Evolutionary conservation across 176 grass and related monocot species (phyloP).

Genomic region (Aegilops speltoides): DNA sequence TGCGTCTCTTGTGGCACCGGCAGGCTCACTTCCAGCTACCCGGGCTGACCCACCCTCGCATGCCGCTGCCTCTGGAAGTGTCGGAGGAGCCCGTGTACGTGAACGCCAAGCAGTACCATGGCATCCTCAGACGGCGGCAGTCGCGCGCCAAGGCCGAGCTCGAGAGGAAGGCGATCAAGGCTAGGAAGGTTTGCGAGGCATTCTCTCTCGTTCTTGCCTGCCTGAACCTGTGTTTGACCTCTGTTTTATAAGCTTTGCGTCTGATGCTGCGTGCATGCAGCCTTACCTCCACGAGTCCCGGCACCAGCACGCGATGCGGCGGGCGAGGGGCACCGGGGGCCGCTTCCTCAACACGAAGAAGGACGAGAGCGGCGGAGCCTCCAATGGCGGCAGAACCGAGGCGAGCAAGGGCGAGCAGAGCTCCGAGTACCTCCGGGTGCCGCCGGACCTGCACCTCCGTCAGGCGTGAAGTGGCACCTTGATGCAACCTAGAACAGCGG

Average conservation of each 20-base stretch:
- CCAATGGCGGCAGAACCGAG: conserved; percentile 22
- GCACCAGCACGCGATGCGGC: conserved; percentile 74
- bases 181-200: conserved; percentile 62
- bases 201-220: not conserved
- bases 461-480: conserved; percentile 30
- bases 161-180: conserved; percentile 73
- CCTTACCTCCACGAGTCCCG: conserved; percentile 88
- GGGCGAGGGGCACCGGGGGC: conserved; percentile 75
- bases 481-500: conserved; percentile 43
- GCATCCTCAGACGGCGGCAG: conserved; percentile 81
- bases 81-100: conserved; percentile 96
- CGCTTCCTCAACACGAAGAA: conserved; percentile 90
- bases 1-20: conserved; percentile 11
- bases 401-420: conserved; percentile 36
- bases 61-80: conserved; percentile 89
- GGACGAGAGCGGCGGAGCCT: conserved; percentile 17
- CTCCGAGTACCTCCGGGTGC: conserved; percentile 10
- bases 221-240: not conserved
- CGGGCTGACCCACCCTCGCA: conserved; percentile 57
- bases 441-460: conserved; percentile 42
- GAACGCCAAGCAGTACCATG: conserved; percentile 97
- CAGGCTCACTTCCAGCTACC: conserved; percentile 73
- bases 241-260: no score
- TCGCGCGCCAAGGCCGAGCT: conserved; percentile 92
- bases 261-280: conserved; percentile 27